Conservation (phyloP, 116 monocot genomes). For the Papilionanthe hybrid region DNA sequence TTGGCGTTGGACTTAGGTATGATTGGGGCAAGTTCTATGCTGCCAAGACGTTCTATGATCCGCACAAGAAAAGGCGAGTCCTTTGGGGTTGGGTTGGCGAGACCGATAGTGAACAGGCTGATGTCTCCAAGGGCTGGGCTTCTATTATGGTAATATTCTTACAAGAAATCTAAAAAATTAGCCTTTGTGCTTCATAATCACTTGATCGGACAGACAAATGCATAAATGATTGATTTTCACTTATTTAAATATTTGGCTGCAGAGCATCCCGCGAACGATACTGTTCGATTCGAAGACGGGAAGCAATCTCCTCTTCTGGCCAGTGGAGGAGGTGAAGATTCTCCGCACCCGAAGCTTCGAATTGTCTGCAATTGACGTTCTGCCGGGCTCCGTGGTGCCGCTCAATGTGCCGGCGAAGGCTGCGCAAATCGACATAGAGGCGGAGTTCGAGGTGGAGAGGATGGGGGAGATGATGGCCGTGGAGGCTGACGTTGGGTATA, state of each 20-base stretch:
- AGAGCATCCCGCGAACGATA: conserved; percentile 36
- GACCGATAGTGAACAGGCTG: conserved; percentile 41
- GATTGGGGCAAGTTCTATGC: conserved; percentile 64
- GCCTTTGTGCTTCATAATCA: no score
- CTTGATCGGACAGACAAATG: no score
- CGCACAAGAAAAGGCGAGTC: conserved; percentile 25
- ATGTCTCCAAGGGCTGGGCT: conserved; percentile 48
- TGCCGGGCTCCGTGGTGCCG: conserved; percentile 14
- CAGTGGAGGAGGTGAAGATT: conserved; percentile 30
- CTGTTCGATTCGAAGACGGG: conserved; percentile 24
- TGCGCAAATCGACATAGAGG: conserved; percentile 45
- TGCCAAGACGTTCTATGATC: conserved; percentile 56
- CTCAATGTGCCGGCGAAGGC: conserved; percentile 17
- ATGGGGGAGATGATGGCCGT: conserved; percentile 12
- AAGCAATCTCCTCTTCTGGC: conserved; percentile 44
- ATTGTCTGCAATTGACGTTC: conserved; percentile 15
- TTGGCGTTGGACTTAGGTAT: conserved; percentile 48
- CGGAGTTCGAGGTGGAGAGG: conserved; percentile 32
- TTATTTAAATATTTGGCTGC: not conserved
- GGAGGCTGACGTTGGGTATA: conserved; percentile 38
- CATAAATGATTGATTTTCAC: no score
- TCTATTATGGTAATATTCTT: conserved; percentile 29
- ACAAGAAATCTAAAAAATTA: no score
- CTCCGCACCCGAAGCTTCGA: conserved; percentile 17
- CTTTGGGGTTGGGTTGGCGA: conserved; percentile 56